A percentile compares a stretch with the other conserved stretches of the same genome.
Conservation (phyloP, 2,329 filamentous ascomycete genomes). For the Monilinia fructigena region DNA sequence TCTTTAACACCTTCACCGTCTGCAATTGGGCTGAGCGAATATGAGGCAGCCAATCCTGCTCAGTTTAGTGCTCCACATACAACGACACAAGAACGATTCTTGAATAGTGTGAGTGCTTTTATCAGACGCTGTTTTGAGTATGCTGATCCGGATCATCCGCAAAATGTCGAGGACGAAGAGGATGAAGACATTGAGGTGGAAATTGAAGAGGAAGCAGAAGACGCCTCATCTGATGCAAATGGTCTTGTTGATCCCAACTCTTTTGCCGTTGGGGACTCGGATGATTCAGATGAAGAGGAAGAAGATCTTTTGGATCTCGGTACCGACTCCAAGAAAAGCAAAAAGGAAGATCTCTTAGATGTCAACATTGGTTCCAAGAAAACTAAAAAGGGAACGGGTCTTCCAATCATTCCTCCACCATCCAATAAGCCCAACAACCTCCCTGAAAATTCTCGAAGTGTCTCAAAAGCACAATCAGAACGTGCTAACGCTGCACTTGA, state of each 20-base stretch:
- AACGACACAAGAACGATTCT: conserved; percentile 79
- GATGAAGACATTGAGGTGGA: neutral
- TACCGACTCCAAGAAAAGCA: conserved; percentile 42
- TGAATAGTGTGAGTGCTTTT: conserved; percentile 92
- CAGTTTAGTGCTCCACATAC: conserved; percentile 45
- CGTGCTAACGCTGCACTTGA: conserved; percentile 88
- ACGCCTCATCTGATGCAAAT: conserved; percentile 41
- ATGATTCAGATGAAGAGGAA: conserved; percentile 58
- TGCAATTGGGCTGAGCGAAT: conserved; percentile 51
- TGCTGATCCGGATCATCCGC: conserved; percentile 83
- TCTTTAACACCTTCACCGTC: conserved; percentile 65
- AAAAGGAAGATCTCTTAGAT: conserved; percentile 55
- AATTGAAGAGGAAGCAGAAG: conserved; percentile 39
- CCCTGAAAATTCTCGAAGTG: conserved; percentile 38
- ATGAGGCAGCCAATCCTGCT: conserved; percentile 41
- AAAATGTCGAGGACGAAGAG: conserved; percentile 43
- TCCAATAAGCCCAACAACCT: conserved; percentile 21
- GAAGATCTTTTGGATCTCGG: conserved; percentile 63
- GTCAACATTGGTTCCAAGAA: conserved; percentile 49
- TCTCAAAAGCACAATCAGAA: conserved; percentile 67
- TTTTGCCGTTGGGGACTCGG: conserved; percentile 75
- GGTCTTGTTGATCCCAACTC: conserved; percentile 46
- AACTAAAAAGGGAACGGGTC: conserved; percentile 36
- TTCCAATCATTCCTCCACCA: conserved; percentile 32
- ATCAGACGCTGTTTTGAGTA: conserved; percentile 97